These are phyloP conservation scores for Trapa bicornis DNA, from an alignment of 345 rosid genomes.

Conservation along the genomic window DNA sequence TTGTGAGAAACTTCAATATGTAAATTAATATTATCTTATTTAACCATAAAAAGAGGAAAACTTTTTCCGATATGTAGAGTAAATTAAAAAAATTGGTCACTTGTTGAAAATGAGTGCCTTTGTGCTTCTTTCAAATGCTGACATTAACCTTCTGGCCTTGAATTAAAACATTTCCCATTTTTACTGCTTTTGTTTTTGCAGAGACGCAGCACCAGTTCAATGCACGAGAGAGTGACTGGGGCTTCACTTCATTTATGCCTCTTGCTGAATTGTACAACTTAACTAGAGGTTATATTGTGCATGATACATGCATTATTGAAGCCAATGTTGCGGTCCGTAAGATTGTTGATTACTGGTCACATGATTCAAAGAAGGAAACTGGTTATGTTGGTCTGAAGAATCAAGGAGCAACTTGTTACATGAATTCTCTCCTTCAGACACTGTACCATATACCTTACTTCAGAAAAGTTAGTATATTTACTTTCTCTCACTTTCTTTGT, in stretches of 20 bases:
- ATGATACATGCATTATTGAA: constrained; percentile 37
- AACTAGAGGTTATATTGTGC: constrained; percentile 34
- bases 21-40: too few relatives aligned
- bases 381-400: constrained; percentile 53
- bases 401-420: constrained; percentile 55
- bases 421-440: constrained; percentile 18
- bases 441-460: constrained; percentile 48
- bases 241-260: constrained; percentile 45
- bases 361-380: constrained; percentile 53
- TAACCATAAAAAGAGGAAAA: too few relatives aligned
- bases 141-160: background rate
- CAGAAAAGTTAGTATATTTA: constrained; percentile 29
- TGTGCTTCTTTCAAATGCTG: background rate
- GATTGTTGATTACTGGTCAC: constrained; percentile 40
- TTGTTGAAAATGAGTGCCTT: background rate
- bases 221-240: constrained; percentile 45
- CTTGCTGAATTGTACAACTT: constrained; percentile 43
- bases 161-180: background rate
- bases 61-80: background rate
- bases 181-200: constrained; percentile 13
- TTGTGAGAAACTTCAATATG: too few relatives aligned
- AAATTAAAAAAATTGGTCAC: background rate
- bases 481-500: constrained; percentile 1
- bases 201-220: constrained; percentile 47
- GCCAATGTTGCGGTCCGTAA: constrained; percentile 47